phyloP scores from a whole-genome alignment of 2,329 filamentous ascomycete genomes.

The Seiridium unicorne region DNA sequence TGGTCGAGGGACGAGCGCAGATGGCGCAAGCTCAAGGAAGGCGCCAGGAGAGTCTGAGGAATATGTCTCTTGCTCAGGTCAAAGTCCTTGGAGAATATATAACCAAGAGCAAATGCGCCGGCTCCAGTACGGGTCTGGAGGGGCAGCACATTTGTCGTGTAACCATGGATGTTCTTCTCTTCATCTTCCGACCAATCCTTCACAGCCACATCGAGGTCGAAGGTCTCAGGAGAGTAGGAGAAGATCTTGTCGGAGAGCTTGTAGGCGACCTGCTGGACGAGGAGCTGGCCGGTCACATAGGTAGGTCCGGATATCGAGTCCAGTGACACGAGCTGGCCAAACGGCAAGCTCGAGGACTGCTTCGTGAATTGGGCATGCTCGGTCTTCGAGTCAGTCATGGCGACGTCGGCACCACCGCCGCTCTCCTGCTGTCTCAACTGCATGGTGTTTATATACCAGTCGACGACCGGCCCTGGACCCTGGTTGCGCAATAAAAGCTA shows the following conservation, averaged over 20 bases:
- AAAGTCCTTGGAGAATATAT: slow-evolving; percentile 97
- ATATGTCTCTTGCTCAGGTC: slow-evolving; percentile 87
- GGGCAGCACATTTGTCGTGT: slow-evolving; percentile 72
- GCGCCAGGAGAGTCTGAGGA: slow-evolving; percentile 86
- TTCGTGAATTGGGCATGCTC: slow-evolving; percentile 33
- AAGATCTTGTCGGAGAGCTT: slow-evolving; percentile 96
- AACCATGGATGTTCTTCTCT: slow-evolving; percentile 79
- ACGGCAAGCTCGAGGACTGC: slow-evolving; percentile 53
- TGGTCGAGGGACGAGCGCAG: slow-evolving; percentile 86
- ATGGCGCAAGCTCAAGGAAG: slow-evolving; percentile 76
- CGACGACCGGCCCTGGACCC: neutral
- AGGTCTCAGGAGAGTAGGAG: slow-evolving; percentile 91
- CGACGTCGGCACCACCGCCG: slow-evolving; percentile 28
- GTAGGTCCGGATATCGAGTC: slow-evolving; percentile 77
- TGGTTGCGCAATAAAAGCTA: neutral
- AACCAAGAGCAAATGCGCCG: slow-evolving; percentile 87
- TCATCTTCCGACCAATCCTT: slow-evolving; percentile 70
- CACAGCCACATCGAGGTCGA: slow-evolving; percentile 82
- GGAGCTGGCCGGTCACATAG: slow-evolving; percentile 88
- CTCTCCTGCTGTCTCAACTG: slow-evolving; percentile 37
- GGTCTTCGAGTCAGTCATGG: slow-evolving; percentile 26
- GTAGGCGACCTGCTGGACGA: slow-evolving; percentile 96
- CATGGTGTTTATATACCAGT: slow-evolving; percentile 18
- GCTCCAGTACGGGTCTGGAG: slow-evolving; percentile 88
- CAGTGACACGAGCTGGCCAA: slow-evolving; percentile 53